Evolutionary conservation across 257 asterid species (phyloP), one percentile per base, ranked within the genome.

Genomic region (Nicotiana benthamiana): DNA sequence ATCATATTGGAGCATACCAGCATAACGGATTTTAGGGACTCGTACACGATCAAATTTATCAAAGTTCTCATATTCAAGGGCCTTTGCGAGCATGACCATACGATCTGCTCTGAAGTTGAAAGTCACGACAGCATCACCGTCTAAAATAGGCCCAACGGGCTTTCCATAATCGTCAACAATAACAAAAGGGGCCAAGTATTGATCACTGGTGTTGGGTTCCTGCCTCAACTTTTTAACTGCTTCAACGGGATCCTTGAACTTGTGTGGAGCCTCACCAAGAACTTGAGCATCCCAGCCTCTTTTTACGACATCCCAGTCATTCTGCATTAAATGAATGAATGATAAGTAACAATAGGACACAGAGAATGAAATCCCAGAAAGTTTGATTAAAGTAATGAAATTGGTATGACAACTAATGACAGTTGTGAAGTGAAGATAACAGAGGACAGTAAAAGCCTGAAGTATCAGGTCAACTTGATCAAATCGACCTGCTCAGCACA

Each of bases 231-330:
- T 93, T 90, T 95, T 95, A 81, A 95, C 88, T 85, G 98, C 98
- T 81, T 95, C 97, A 72, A 93, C 81, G 0, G 91, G 89, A 84
- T 80, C 87, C 86, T 81, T 93, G 82, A 93, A 93, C 87, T 92
- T 91, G 89, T 93, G 85, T 11, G 97, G 97, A 80, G 99, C 98
- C 89, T 93, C 99, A 79, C 98, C 99, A 75, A 92, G 97, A 75
- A 95, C 98, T 86, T 93, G 99, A 27, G 99, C 99, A 82, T 95
- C 99, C 99, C 99, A 95, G 74, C 98, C 99, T 81, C 99, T 84
- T 85, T 95, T 95, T 9, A 95, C 89, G 56, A 93, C 94, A 27
- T 89, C 97, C 98, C 99, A 95, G 65, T 95, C 99, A 89, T 95
- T 95, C 97, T 91, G 85, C 80, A 83, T 63, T 82, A 17, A 68